Evolutionary conservation across 352 stramenopile species (phyloP), one percentile per base, ranked within the genome.

Genomic region (Phytophthora ohioensis): DNA sequence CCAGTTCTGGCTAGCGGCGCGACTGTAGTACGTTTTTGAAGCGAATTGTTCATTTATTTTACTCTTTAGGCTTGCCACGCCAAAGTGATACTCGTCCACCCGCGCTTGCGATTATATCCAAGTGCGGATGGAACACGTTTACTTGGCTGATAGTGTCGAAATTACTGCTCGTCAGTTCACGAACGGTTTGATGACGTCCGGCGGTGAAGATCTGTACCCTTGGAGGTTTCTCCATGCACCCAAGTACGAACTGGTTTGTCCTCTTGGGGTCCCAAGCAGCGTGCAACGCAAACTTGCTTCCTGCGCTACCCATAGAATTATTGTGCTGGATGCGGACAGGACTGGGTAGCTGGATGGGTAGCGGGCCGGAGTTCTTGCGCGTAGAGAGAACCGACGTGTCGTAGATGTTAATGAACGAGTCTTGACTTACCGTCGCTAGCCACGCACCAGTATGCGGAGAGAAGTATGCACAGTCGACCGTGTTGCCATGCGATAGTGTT

Each of bases 381-480:
- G 75, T 47, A 2, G 53, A 27, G 31, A 80, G 69, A 53, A 60
- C 78, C 31, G 73, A 78, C 31, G 86, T 91, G 47, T 87, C 73
- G 65, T 90, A 94, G 52, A 95, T 63, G 59, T 93, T 77, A 39
- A 95, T 78, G 59, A 85, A 92, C 60, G 95, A 84, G 64, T 97
- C 90, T 47, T 93, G 87, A 0, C 85, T 82, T 32, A 96, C 91
- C 0, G 91, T 94, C 36, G 96, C 87, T 5, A 96, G 65, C 65
- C 90, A 84, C 0, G 72, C 66, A 3, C 91, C 91, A 17, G 71
- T 72, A 7, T 53, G 65, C 0, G 91, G 88, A 9, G 88, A 94
- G 48, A 96, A 94, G 62, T 96, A 96, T 9, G 88, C 91, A 56
- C 87, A 94, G 71, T 97, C 96, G 54, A 96, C 79, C 57, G 85